Evolutionary conservation across 179 eudicot genomes (phyloP), one percentile per base, ranked within the genome.

Genomic region (Carnegiea gigantea): DNA sequence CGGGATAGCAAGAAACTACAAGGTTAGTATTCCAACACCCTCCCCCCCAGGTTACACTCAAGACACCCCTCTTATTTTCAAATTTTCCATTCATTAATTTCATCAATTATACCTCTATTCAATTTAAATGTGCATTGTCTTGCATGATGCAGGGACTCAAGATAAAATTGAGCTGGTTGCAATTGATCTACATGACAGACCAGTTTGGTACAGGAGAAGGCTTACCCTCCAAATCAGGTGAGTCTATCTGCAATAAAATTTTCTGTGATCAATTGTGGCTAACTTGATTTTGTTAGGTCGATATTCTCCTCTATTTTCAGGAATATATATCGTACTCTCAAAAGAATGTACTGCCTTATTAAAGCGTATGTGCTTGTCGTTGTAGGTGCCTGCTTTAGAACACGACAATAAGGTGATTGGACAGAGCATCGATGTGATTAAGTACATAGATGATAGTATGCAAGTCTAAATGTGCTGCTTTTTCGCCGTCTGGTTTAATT

Each of bases 171-270:
- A 91, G 74, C 70, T 91, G 75, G 92, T 91, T 54, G 83, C 91
- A 6, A 89, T 91, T 74, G 79, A 90, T 78, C 90, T 91, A 65
- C 80, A 62, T 51, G 79, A 90, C 83, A 86, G 87, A 59, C 95
- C 95, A 60, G 80, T 83, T 70, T 91, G 93, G 95, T 91, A 91
- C 89, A 91, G 81, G 93, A 91, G 26, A 60, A 60, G 83, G 90
- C 90, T 24, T 84, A 90, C 81, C 88, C 95, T 57, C 83, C 76
- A 71, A 91, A 91, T 64, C 90, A 89, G 95, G 95, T 92, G 9
- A 36, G 65, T n/a, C 26, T 60, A 21, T 54, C 60, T 15, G 60
- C 60, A 54, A 14, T 4, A 17, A 54, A 54, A 54, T 15, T 14
- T 54, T 17, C 60, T 54, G 14, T 54, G 60, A 54, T 54, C 60